Conservation (phyloP, 192 early-diverging fungal species). For the Entophlyctis luteolus region DNA sequence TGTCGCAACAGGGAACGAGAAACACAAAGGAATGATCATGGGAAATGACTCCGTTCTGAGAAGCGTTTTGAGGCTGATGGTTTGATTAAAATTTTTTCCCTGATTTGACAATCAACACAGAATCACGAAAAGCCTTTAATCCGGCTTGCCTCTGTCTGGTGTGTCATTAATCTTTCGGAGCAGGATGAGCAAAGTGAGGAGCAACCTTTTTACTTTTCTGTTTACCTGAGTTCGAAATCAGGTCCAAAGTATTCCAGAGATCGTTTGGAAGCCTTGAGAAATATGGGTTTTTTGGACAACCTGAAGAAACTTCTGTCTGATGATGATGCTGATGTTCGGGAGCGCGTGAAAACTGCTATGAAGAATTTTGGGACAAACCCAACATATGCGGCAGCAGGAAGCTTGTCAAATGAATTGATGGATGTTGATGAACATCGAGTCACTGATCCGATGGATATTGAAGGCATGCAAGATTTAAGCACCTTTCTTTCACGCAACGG, state of each 20-base stretch:
- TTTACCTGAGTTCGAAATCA: not conserved
- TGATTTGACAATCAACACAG: constrained; percentile 28
- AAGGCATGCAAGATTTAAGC: constrained; percentile 22
- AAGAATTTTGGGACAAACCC: constrained; percentile 43
- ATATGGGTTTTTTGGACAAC: constrained; percentile 56
- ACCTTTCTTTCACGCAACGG: not conserved
- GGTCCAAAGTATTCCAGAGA: constrained; percentile 30
- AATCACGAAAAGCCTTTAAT: constrained; percentile 53
- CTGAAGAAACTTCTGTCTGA: constrained; percentile 56
- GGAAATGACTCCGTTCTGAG: constrained; percentile 27
- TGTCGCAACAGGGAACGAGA: constrained; percentile 60
- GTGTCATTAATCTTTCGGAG: constrained; percentile 73
- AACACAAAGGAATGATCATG: constrained; percentile 63
- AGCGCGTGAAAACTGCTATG: constrained; percentile 66
- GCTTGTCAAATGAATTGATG: constrained; percentile 1
- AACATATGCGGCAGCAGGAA: not conserved
- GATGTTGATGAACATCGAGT: not conserved
- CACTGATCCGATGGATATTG: not conserved
- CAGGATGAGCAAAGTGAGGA: constrained; percentile 43
- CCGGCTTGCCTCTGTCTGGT: constrained; percentile 66
- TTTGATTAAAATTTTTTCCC: constrained; percentile 14
- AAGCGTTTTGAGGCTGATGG: constrained; percentile 35
- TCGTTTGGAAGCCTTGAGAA: constrained; percentile 47
- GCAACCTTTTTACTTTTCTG: constrained; percentile 26
- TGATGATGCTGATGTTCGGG: constrained; percentile 62